These are phyloP conservation scores for Neofusicoccum sp. DNA, from an alignment of 2,329 filamentous ascomycete species.

Conservation along the genomic window DNA sequence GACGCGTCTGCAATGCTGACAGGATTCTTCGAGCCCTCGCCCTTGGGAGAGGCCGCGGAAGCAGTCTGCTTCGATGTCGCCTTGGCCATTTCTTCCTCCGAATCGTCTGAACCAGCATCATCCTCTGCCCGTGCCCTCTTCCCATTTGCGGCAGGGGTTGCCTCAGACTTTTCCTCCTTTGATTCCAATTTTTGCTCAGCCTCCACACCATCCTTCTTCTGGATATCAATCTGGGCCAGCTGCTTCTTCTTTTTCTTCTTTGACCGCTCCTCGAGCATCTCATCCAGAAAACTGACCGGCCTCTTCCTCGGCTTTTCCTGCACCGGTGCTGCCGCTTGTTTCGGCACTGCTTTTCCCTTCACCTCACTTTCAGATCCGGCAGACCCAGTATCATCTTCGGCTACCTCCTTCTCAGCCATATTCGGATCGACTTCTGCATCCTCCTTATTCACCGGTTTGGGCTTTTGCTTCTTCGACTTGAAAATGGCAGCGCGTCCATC, in stretches of 20 bases:
- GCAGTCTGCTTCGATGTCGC: background rate
- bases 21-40: background rate
- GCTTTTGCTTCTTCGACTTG: slow-evolving; percentile 30
- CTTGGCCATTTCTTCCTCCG: background rate
- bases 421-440: slow-evolving; percentile 5
- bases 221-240: background rate
- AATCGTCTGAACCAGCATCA: background rate
- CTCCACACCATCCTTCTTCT: background rate
- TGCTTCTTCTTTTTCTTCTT: slow-evolving; percentile 49
- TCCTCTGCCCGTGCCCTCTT: background rate
- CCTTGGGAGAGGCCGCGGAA: background rate
- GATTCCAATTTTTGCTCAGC: background rate
- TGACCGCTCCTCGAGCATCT: slow-evolving; percentile 48
- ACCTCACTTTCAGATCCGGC: slow-evolving; percentile 19
- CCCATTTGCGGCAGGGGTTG: background rate
- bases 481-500: slow-evolving; percentile 36
- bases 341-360: slow-evolving; percentile 7
- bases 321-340: background rate
- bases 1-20: background rate
- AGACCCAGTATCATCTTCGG: slow-evolving; percentile 22
- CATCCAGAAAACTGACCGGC: slow-evolving; percentile 52
- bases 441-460: slow-evolving; percentile 11
- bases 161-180: background rate
- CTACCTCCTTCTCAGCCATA: slow-evolving; percentile 23
- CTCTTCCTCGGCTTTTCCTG: slow-evolving; percentile 21